Percentiles rank a stretch among this genome's conserved stretches.
phyloP scores from a whole-genome alignment of 768 basidiomycete genomes.

The Crassisporium funariophilum region DNA sequence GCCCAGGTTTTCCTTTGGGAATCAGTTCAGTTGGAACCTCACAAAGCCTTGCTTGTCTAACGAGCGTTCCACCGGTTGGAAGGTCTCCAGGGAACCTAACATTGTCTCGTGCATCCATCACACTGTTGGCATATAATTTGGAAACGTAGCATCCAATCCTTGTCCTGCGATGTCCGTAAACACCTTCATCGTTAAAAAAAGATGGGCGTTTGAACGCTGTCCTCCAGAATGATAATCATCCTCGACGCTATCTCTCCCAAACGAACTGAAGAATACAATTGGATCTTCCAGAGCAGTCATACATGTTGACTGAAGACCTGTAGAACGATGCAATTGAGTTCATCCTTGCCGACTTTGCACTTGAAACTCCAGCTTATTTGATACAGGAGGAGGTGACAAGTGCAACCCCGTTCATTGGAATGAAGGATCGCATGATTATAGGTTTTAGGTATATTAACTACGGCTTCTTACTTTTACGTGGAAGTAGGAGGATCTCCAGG shows the following conservation, averaged over 20 bases:
- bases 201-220: conserved; percentile 13
- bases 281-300: too few relatives aligned
- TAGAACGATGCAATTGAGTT: conserved; percentile 11
- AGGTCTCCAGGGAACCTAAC: conserved; percentile 4
- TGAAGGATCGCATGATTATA: too few relatives aligned
- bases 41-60: conserved; percentile 7
- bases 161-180: conserved; percentile 1
- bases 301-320: conserved; percentile 11
- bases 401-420: too few relatives aligned
- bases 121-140: conserved; percentile 4
- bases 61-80: conserved; percentile 8
- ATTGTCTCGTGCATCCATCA: not conserved
- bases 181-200: conserved; percentile 2
- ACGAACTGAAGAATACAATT: too few relatives aligned
- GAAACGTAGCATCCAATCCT: conserved; percentile 3
- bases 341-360: not conserved
- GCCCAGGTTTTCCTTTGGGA: too few relatives aligned
- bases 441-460: too few relatives aligned
- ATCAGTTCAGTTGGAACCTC: conserved; percentile 10
- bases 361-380: too few relatives aligned
- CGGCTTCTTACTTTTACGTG: too few relatives aligned
- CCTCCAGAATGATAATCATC: conserved; percentile 7
- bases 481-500: conserved; percentile 32
- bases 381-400: too few relatives aligned
- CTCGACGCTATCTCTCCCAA: conserved; percentile 2